These are phyloP conservation scores for Hanseniaspora uvarum DNA, from an alignment of 1,139 yeast species.

Conservation along the genomic window DNA sequence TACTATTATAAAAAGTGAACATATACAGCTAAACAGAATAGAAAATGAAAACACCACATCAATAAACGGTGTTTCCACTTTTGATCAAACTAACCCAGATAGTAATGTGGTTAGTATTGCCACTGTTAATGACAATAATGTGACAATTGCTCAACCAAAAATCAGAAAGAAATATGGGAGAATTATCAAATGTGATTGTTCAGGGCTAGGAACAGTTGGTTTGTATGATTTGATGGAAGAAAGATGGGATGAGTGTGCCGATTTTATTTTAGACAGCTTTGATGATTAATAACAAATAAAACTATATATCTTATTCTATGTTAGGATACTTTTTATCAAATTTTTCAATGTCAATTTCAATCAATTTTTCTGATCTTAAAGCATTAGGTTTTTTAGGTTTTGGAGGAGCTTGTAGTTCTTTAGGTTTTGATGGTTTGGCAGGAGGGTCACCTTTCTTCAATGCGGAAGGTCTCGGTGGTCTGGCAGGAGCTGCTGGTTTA, in stretches of 20 bases:
- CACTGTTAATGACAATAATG: not conserved
- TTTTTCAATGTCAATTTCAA: slow-evolving; percentile 20
- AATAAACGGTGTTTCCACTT: slow-evolving; percentile 12
- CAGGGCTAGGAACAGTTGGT: slow-evolving; percentile 44
- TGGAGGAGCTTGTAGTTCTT: slow-evolving; percentile 21
- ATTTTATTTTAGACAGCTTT: slow-evolving; percentile 67
- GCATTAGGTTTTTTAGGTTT: slow-evolving; percentile 28
- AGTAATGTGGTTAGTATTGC: not conserved
- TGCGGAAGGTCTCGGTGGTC: slow-evolving; percentile 21
- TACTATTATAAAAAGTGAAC: slow-evolving; percentile 5
- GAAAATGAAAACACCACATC: not conserved
- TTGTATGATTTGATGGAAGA: slow-evolving; percentile 69
- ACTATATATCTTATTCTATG: not conserved
- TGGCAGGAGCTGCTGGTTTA: slow-evolving; percentile 18
- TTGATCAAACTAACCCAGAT: not conserved
- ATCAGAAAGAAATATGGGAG: slow-evolving; percentile 76
- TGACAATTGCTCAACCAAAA: slow-evolving; percentile 5
- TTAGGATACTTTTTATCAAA: slow-evolving; percentile 18
- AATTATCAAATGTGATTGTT: slow-evolving; percentile 50
- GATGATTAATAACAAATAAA: slow-evolving; percentile 28
- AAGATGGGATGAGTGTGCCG: slow-evolving; percentile 75
- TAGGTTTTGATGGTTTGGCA: slow-evolving; percentile 23
- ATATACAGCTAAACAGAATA: slow-evolving; percentile 1
- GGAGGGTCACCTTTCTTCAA: slow-evolving; percentile 4
- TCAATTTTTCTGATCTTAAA: slow-evolving; percentile 18